These are phyloP conservation scores for Pleurotus citrinopileatus DNA, from an alignment of 768 basidiomycete genomes.

Conservation along the genomic window DNA sequence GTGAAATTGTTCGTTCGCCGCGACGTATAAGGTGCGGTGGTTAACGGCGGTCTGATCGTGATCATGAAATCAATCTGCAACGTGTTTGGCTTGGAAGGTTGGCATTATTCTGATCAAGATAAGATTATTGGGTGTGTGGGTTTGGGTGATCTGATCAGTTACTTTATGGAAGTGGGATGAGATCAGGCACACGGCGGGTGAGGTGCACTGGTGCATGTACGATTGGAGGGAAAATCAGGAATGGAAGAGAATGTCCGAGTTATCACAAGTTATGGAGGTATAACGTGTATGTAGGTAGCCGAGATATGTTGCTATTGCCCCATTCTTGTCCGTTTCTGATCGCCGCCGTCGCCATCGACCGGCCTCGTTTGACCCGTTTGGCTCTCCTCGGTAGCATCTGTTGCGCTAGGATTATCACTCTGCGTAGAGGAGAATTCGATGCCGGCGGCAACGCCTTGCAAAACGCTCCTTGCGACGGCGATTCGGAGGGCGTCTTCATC, in stretches of 20 bases:
- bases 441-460: constrained; percentile 64
- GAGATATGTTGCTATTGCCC: not conserved
- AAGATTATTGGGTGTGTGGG: constrained; percentile 24
- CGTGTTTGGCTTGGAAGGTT: too few species aligned
- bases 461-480: constrained; percentile 62
- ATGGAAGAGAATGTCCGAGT: too few species aligned
- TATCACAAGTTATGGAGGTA: too few species aligned
- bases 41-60: constrained; percentile 16
- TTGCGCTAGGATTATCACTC: constrained; percentile 10
- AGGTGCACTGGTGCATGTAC: not conserved
- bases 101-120: constrained; percentile 37
- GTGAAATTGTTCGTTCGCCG: not conserved
- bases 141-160: constrained; percentile 2
- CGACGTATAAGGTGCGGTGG: not conserved
- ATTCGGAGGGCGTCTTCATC: constrained; percentile 63
- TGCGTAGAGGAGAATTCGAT: constrained; percentile 41
- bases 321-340: not conserved
- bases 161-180: not conserved
- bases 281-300: not conserved
- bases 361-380: not conserved
- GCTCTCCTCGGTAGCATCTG: constrained; percentile 17
- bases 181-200: not conserved
- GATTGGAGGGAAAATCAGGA: too few species aligned
- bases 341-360: not conserved
- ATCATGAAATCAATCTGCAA: constrained; percentile 17